Evolutionary conservation across 148 eudicot genomes (phyloP).

Genomic region (Chenopodium suecicum): DNA sequence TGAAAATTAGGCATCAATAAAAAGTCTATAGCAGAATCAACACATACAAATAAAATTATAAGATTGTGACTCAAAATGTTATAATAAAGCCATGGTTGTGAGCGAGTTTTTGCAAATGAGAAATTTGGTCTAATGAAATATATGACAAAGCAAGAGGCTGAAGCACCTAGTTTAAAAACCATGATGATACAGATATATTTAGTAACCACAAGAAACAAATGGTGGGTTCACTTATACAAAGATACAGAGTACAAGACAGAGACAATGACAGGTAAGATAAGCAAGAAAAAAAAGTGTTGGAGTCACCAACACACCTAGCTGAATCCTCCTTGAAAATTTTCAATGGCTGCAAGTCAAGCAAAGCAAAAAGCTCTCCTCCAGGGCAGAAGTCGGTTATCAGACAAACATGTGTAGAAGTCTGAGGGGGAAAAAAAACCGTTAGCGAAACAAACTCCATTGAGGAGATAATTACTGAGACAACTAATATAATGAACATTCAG

Average conservation of each 20-base stretch:
- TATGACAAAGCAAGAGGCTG: neutral
- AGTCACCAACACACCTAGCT: constrained; percentile 57
- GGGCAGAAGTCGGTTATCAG: constrained; percentile 95
- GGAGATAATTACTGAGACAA: neutral
- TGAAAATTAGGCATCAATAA: constrained; percentile 35
- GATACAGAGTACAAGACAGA: neutral
- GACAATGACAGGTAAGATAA: neutral
- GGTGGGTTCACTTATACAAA: neutral
- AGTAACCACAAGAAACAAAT: neutral
- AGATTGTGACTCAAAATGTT: neutral
- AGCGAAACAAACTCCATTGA: constrained; percentile 16
- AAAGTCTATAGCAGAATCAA: constrained; percentile 12
- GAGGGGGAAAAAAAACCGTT: constrained; percentile 31
- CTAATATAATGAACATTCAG: neutral
- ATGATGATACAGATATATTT: neutral
- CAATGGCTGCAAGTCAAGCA: constrained; percentile 97
- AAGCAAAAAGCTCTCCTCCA: constrained; percentile 93
- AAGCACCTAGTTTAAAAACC: neutral
- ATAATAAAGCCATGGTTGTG: neutral
- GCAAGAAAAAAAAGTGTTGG: constrained; percentile 11
- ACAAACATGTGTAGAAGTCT: constrained; percentile 95
- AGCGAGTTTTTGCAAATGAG: neutral
- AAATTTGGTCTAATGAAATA: neutral
- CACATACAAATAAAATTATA: neutral
- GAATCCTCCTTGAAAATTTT: constrained; percentile 90